Percentiles rank a stretch among this genome's conserved stretches.
Evolutionary conservation across 2,329 filamentous ascomycete genomes (phyloP).

Genomic region (Verticillium dahliae): DNA sequence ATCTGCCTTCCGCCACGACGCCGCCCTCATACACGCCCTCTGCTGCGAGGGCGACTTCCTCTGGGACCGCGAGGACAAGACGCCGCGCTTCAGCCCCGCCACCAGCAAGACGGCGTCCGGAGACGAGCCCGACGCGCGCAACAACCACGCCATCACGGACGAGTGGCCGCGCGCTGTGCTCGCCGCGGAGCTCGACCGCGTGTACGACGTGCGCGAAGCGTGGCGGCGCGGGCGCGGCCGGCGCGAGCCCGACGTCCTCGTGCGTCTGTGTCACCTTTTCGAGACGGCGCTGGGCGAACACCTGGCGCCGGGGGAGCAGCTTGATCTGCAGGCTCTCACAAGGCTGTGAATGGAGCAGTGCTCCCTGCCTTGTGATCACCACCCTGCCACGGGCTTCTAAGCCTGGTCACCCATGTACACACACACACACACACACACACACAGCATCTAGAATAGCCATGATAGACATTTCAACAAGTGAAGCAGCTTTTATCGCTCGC

Average conservation of each 20-base stretch:
- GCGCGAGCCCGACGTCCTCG: background rate
- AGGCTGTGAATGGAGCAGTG: background rate
- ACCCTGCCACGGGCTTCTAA: too few species aligned
- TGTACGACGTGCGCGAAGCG: background rate
- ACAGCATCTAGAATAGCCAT: background rate
- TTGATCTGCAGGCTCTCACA: background rate
- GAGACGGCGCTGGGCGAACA: background rate
- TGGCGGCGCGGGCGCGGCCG: background rate
- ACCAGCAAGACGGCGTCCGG: too few species aligned
- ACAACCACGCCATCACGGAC: background rate
- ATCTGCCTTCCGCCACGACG: constrained; percentile 5
- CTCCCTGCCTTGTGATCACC: too few species aligned
- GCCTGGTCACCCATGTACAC: background rate
- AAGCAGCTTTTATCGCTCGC: background rate
- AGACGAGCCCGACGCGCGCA: background rate
- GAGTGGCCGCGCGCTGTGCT: background rate
- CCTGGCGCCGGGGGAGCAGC: background rate
- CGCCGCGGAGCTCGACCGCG: background rate
- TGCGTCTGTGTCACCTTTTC: background rate
- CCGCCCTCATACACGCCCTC: constrained; percentile 21
- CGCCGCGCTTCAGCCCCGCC: background rate
- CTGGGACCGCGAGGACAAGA: background rate
- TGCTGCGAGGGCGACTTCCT: constrained; percentile 19
- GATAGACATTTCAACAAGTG: background rate
- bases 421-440: background rate